Percentiles rank a stretch among this genome's conserved stretches.
Conservation (phyloP, 1,139 yeast species). For the Yamadazyma epiphylla region DNA sequence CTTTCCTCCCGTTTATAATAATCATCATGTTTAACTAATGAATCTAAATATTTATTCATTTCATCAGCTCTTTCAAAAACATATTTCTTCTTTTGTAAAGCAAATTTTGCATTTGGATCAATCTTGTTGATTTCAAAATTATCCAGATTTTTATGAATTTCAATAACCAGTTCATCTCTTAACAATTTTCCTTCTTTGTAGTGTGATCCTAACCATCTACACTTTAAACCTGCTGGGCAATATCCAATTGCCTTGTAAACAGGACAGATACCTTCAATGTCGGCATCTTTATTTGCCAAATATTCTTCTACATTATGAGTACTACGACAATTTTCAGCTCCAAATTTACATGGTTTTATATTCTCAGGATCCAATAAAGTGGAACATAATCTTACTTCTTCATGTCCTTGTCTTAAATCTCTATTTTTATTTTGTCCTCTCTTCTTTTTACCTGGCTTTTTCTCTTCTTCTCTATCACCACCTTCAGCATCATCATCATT, state of each 20-base stretch:
- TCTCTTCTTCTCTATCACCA: constrained; percentile 31
- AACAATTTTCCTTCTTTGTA: constrained; percentile 44
- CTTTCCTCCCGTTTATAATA: constrained; percentile 23
- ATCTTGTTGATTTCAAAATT: constrained; percentile 69
- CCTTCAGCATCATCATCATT: constrained; percentile 49
- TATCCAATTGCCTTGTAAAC: constrained; percentile 77
- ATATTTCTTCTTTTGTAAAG: constrained; percentile 62
- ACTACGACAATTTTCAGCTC: constrained; percentile 67
- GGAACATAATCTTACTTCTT: constrained; percentile 64
- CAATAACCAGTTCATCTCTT: constrained; percentile 39
- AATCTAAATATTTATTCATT: constrained; percentile 54
- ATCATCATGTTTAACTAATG: constrained; percentile 35
- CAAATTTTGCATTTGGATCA: constrained; percentile 45
- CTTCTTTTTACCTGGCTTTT: constrained; percentile 37
- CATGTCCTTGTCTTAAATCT: constrained; percentile 69
- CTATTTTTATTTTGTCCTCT: constrained; percentile 91
- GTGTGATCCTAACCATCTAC: constrained; percentile 89
- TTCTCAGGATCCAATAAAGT: constrained; percentile 52
- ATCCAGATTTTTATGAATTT: constrained; percentile 21
- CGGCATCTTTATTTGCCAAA: constrained; percentile 62
- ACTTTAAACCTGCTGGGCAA: constrained; percentile 89
- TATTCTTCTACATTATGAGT: constrained; percentile 72
- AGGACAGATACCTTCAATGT: constrained; percentile 77
- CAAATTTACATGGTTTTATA: constrained; percentile 56
- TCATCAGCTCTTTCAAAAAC: constrained; percentile 53